These are phyloP conservation scores for Iberis pinnata DNA, from an alignment of 345 rosid genomes.

Conservation along the genomic window DNA sequence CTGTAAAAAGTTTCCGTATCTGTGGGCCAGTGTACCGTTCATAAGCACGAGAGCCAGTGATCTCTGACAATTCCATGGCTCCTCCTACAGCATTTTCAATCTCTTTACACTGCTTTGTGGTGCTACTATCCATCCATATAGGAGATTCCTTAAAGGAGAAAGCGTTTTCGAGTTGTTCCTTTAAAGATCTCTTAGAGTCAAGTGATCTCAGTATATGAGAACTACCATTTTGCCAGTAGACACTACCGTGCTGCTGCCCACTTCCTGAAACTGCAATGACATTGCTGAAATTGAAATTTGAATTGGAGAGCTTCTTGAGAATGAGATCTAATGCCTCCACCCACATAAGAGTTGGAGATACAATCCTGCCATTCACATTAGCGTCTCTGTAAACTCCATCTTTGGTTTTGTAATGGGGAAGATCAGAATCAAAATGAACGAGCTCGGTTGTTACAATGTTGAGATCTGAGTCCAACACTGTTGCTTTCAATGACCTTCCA, in stretches of 20 bases:
- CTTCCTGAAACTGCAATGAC: conserved; percentile 81
- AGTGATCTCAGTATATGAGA: conserved; percentile 43
- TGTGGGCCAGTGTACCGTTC: conserved; percentile 91
- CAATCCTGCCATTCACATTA: conserved; percentile 56
- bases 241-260: conserved; percentile 98
- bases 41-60: conserved; percentile 69
- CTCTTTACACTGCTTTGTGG: conserved; percentile 70
- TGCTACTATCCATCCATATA: conserved; percentile 94
- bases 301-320: conserved; percentile 47
- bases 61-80: conserved; percentile 56
- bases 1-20: conserved; percentile 57
- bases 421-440: conserved; percentile 72
- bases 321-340: conserved; percentile 87
- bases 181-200: conserved; percentile 47
- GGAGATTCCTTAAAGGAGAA: conserved; percentile 79
- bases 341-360: conserved; percentile 98
- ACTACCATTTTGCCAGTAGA: conserved; percentile 77
- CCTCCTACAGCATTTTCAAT: conserved; percentile 90
- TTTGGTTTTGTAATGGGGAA: conserved; percentile 70
- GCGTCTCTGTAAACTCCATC: conserved; percentile 81
- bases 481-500: conserved; percentile 81
- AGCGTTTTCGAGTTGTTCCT: conserved; percentile 52
- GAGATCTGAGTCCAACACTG: conserved; percentile 66
- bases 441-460: conserved; percentile 55
- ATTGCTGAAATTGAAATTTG: conserved; percentile 56